Conservation (phyloP, 208 protist genomes). For the Leishmania guyanensis region DNA sequence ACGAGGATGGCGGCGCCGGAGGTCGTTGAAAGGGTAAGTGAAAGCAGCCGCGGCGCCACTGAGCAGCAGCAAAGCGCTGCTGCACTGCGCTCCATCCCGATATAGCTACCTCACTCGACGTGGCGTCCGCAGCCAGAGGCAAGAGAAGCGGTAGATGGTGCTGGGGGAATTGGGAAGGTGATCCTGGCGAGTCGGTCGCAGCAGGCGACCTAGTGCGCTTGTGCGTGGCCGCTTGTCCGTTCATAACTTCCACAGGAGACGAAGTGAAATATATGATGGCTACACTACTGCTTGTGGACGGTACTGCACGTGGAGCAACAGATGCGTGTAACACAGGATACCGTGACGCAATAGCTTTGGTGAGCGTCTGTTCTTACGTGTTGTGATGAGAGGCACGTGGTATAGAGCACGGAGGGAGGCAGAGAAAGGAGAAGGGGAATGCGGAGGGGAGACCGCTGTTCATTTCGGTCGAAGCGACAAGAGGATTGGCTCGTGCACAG, state of each 20-base stretch:
- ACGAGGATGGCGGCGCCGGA: background rate
- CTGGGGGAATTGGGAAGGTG: background rate
- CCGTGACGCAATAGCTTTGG: background rate
- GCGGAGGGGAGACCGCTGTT: background rate
- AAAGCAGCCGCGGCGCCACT: slow-evolving; percentile 31
- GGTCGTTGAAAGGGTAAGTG: background rate
- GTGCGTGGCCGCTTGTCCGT: background rate
- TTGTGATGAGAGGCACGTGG: background rate
- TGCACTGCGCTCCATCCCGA: background rate
- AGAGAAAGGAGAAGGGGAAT: background rate
- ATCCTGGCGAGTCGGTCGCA: background rate
- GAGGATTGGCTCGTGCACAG: background rate
- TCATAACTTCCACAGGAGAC: background rate
- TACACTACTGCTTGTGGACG: background rate
- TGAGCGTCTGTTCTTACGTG: background rate
- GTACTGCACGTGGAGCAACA: background rate
- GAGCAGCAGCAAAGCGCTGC: slow-evolving; percentile 16
- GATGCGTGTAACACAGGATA: background rate
- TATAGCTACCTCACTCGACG: too few species aligned
- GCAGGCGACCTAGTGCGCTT: slow-evolving; percentile 14
- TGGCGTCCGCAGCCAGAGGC: background rate
- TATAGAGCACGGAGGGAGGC: background rate
- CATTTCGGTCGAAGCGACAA: background rate
- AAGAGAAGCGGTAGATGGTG: background rate
- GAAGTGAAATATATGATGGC: background rate